phyloP scores from a whole-genome alignment of 805 yeast species.

The Barnettozyma vustinii region DNA sequence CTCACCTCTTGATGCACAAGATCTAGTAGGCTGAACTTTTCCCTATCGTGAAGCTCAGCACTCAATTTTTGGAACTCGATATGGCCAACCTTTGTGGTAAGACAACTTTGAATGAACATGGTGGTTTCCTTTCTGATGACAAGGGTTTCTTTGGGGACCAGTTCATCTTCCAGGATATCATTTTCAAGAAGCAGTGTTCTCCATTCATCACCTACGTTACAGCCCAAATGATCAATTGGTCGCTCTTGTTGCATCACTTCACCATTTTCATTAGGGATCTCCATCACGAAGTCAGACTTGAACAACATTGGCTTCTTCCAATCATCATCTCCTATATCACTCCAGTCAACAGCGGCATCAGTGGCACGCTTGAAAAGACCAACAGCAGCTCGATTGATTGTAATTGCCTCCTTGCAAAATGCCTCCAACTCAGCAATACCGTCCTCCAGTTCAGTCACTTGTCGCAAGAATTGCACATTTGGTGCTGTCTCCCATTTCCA shows the following conservation, averaged over 20 bases:
- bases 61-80: neutral
- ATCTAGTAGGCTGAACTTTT: neutral
- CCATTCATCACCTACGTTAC: neutral
- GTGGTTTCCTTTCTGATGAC: slow-evolving; percentile 12
- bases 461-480: neutral
- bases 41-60: neutral
- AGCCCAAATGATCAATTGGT: neutral
- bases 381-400: neutral
- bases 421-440: neutral
- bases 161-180: neutral
- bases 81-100: neutral
- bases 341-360: slow-evolving; percentile 1
- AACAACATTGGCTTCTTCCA: neutral
- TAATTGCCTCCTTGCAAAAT: neutral
- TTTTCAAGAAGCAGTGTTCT: neutral
- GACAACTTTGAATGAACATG: slow-evolving; percentile 7
- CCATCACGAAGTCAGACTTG: neutral
- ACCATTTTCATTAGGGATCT: neutral
- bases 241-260: neutral
- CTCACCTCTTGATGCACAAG: neutral
- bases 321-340: neutral
- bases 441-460: neutral
- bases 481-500: neutral
- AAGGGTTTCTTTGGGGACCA: slow-evolving; percentile 14
- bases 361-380: neutral